Conservation (phyloP, 2,329 filamentous ascomycete species). For the Fusarium mexicanum region DNA sequence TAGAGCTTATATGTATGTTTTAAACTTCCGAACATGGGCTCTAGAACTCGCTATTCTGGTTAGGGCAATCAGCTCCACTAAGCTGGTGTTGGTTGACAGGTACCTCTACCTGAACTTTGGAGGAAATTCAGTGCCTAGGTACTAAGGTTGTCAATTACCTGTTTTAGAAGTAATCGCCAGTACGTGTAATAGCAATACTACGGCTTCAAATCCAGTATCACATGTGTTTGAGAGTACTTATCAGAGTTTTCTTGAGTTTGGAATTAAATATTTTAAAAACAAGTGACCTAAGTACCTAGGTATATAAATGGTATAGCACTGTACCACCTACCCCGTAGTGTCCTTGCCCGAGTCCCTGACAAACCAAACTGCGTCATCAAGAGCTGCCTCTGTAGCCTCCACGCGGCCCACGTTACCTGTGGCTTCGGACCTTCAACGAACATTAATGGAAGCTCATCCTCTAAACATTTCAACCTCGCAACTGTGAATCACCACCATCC, state of each 20-base stretch:
- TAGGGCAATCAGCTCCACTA: slow-evolving; percentile 6
- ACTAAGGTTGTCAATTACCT: background rate
- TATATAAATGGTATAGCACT: background rate
- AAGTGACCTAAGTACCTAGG: background rate
- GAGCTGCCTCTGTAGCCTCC: slow-evolving; percentile 45
- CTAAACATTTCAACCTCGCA: slow-evolving; percentile 11
- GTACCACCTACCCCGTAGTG: background rate
- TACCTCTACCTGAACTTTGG: background rate
- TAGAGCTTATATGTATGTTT: slow-evolving; percentile 22
- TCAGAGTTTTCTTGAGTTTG: background rate
- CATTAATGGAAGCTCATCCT: slow-evolving; percentile 19
- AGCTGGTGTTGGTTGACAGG: background rate
- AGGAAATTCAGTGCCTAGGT: background rate
- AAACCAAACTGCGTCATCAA: slow-evolving; percentile 49
- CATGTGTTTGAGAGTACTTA: background rate
- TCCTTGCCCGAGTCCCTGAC: background rate
- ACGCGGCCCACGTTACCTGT: slow-evolving; percentile 33
- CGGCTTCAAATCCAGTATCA: background rate
- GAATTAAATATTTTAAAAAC: background rate
- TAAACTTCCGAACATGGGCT: background rate
- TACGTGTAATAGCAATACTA: background rate
- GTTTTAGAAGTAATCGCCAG: background rate
- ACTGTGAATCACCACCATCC: background rate
- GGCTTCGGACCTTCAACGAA: slow-evolving; percentile 21
- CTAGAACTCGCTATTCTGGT: slow-evolving; percentile 10